A percentile compares a stretch with the other conserved stretches of the same genome.
Conservation (phyloP, 352 stramenopile species). For the Phytopythium boreale region DNA sequence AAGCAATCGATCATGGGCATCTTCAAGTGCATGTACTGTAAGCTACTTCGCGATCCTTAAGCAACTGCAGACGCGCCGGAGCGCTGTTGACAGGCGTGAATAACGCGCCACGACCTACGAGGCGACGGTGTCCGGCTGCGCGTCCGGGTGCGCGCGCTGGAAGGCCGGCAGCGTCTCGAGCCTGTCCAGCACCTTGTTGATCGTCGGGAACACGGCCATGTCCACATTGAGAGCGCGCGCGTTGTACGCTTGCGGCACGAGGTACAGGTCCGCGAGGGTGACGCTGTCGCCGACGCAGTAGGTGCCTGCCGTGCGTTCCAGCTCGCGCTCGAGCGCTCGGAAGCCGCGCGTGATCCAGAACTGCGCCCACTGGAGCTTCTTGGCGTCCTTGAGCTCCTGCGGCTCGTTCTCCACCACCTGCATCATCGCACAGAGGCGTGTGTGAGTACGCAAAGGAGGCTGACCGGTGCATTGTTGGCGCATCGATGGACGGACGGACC, state of each 20-base stretch:
- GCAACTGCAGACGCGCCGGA: too few species aligned
- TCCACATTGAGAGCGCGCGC: conserved; percentile 87
- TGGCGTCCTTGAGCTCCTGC: conserved; percentile 47
- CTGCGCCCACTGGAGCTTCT: conserved; percentile 44
- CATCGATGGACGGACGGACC: conserved; percentile 60
- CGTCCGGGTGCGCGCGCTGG: conserved; percentile 67
- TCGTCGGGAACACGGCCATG: conserved; percentile 75
- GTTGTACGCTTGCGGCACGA: conserved; percentile 93
- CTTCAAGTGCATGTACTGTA: too few species aligned
- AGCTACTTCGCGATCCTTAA: too few species aligned
- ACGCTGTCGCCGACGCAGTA: conserved; percentile 78
- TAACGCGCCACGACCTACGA: too few species aligned
- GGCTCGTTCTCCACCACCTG: conserved; percentile 41
- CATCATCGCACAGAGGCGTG: conserved; percentile 38
- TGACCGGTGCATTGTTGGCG: too few species aligned
- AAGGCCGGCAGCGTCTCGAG: conserved; percentile 81
- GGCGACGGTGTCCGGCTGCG: conserved; percentile 58
- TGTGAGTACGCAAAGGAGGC: conserved; percentile 19
- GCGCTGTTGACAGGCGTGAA: too few species aligned
- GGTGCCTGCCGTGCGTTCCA: conserved; percentile 43
- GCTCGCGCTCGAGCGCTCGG: conserved; percentile 67
- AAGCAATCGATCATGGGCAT: too few species aligned
- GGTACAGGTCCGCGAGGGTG: conserved; percentile 88
- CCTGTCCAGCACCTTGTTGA: conserved; percentile 66
- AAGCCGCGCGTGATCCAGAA: conserved; percentile 87